A percentile compares a stretch with the other conserved stretches of the same genome.
Evolutionary conservation across 2,329 filamentous ascomycete genomes (phyloP).

Genomic region (Monosporascus sp.): DNA sequence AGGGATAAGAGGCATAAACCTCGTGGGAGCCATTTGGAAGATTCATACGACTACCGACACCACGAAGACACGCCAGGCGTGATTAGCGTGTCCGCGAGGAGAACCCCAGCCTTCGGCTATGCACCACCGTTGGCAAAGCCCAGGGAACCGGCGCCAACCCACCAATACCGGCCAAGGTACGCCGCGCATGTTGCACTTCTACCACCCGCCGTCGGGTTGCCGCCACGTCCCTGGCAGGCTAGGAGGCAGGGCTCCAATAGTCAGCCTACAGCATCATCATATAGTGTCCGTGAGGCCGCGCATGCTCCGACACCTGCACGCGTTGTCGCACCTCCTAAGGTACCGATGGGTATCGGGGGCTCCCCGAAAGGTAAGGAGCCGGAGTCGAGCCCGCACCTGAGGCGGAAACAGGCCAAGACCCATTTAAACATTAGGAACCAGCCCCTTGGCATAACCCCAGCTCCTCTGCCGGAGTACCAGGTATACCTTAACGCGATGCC

Average conservation of each 20-base stretch:
- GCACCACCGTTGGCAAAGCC: conserved; percentile 6
- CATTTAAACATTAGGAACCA: not conserved
- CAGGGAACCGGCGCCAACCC: conserved; percentile 3
- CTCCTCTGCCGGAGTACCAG: conserved; percentile 12
- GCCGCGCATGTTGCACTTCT: not conserved
- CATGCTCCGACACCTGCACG: not conserved
- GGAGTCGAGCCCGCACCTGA: conserved; percentile 2
- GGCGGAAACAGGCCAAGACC: conserved; percentile 5
- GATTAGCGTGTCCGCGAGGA: not conserved
- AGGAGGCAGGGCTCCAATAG: not conserved
- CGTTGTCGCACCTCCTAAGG: too few species aligned
- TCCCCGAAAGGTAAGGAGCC: not conserved
- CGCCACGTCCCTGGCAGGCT: not conserved
- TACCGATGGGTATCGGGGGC: not conserved
- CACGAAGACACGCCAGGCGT: not conserved
- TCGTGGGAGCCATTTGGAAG: not conserved
- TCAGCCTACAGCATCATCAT: not conserved
- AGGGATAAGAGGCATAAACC: conserved; percentile 1
- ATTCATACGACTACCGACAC: not conserved
- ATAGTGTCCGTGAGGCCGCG: not conserved
- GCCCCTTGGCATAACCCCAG: not conserved
- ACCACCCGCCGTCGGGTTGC: conserved; percentile 6
- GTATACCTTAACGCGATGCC: conserved; percentile 13
- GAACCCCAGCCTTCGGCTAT: conserved; percentile 1
- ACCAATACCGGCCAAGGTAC: conserved; percentile 1